Base-by-base conservation (phyloP, 352 stramenopile genomes). In the Elongisporangium prolatum region DNA sequence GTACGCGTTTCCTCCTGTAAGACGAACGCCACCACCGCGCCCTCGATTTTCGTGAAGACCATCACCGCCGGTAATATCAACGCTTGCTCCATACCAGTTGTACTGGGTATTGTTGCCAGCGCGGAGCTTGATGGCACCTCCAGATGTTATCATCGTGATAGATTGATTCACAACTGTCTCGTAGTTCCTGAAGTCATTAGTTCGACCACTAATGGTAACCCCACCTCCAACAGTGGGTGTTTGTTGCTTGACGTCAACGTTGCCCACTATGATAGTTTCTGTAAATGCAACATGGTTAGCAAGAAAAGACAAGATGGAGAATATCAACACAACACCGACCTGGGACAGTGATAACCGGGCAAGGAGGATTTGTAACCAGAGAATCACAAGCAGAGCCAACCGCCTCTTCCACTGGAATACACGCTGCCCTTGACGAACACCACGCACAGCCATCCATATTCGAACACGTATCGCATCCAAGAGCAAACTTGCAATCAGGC, bases 341-440 rank as follows among this genome's bases (percentile, higher is more conserved):
- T 50, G n/a, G 17, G 28, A 50, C 25, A 34, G 22, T 34, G 56
- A 64, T 9, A 9, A 77, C 97, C 83, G 40, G 89, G 92, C 40
- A 98, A 79, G 14, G 94, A 63, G 17, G 86, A 80, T 7, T 77
- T 79, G 70, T 91, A 98, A 21, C 89, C 71, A 20, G 74, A 86
- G 17, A 79, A 9, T 77, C 78, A 71, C 93, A 98, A 21, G 89
- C 69, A 18, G 75, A 86, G 11, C 68, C 72, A 54, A 89, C 95
- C 47, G 82, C 76, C 50, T 97, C 91, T 59, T 96, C 84, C 10
- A 92, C 58, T 3, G 88, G 80, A 65, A 97, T 82, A 66, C 93
- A 98, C 10, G 61, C 70, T 38, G 75, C 76, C 54, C 94, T 72
- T 6, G 83, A 95, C 5, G 89, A 82, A 60, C 93, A 98, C 93